Conservation (phyloP, 2,329 filamentous ascomycete genomes). For the Fusarium sp. region DNA sequence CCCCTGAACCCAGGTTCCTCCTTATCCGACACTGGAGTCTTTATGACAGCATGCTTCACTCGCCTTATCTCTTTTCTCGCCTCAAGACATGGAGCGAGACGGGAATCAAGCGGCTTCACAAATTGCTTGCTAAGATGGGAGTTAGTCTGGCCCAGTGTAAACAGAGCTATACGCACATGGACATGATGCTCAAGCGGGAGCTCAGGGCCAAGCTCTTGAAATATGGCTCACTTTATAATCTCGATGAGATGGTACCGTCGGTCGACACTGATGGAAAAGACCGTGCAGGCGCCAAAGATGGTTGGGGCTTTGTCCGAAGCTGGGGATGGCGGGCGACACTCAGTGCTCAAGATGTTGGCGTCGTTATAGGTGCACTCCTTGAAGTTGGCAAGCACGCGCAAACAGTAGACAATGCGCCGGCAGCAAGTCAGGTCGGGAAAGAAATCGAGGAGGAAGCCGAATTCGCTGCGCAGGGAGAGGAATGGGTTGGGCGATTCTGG, state of each 20-base stretch:
- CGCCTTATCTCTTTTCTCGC: constrained; percentile 90
- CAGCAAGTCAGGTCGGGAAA: constrained; percentile 47
- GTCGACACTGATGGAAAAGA: constrained; percentile 77
- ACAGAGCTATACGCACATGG: constrained; percentile 98
- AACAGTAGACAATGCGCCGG: constrained; percentile 44
- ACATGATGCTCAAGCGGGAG: constrained; percentile 93
- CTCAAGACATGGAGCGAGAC: constrained; percentile 95
- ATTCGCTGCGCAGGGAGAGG: constrained; percentile 65
- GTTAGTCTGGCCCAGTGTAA: constrained; percentile 93
- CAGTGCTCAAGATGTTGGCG: constrained; percentile 92
- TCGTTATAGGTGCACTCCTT: constrained; percentile 89
- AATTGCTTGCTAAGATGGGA: constrained; percentile 97
- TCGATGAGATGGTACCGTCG: constrained; percentile 91
- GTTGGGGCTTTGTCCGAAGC: constrained; percentile 96
- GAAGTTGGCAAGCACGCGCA: constrained; percentile 80
- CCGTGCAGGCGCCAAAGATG: constrained; percentile 80
- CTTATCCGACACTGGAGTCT: constrained; percentile 96
- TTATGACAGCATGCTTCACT: constrained; percentile 98
- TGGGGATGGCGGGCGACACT: constrained; percentile 98
- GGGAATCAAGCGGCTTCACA: constrained; percentile 89
- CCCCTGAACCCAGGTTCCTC: constrained; percentile 92
- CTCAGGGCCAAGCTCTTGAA: constrained; percentile 87
- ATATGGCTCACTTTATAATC: constrained; percentile 91
- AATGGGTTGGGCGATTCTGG: constrained; percentile 76
- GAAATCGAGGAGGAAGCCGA: constrained; percentile 61